phyloP scores from a whole-genome alignment of 441 rosid species.

The Populus hybrid region DNA sequence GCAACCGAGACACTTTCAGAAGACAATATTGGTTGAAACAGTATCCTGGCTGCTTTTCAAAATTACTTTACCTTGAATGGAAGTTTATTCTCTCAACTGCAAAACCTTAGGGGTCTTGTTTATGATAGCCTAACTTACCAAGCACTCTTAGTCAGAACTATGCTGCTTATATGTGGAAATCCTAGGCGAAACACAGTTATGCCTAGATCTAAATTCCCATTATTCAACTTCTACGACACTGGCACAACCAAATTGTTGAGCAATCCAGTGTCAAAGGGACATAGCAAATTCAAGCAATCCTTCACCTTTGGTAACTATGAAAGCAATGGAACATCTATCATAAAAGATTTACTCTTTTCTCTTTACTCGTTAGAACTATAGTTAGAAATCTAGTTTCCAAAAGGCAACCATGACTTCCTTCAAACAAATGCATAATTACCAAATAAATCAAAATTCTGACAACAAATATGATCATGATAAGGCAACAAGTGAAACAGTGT shows the following conservation, averaged over 20 bases:
- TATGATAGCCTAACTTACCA: neutral
- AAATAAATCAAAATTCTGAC: neutral
- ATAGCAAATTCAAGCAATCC: neutral
- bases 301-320: conserved; percentile 2
- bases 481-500: neutral
- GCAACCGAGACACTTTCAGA: neutral
- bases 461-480: neutral
- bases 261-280: neutral
- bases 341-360: neutral
- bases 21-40: neutral
- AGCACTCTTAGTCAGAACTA: neutral
- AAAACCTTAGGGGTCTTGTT: neutral
- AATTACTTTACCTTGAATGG: neutral
- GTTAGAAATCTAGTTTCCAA: neutral
- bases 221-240: neutral
- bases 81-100: neutral
- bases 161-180: neutral
- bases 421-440: neutral
- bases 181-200: neutral
- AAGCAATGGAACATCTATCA: neutral
- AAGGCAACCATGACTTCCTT: neutral
- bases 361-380: neutral
- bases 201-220: neutral
- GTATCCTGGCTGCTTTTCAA: neutral
- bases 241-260: neutral